phyloP scores from a whole-genome alignment of 768 basidiomycete species.

The Dacryopinax spathularia region DNA sequence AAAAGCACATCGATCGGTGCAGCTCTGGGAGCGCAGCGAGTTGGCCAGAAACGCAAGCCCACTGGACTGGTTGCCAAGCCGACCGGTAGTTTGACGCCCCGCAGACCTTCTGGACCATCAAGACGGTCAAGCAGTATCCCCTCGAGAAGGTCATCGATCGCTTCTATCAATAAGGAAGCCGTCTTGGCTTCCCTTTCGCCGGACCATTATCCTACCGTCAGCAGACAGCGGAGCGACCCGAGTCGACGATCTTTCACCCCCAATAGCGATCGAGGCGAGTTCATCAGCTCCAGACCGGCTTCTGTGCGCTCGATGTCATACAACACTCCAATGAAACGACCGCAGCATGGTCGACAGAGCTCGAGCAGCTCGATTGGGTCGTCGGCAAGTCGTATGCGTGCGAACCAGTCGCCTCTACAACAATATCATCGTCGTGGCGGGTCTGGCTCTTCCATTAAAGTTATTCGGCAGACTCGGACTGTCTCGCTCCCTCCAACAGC shows the following conservation, averaged over 20 bases:
- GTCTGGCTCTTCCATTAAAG: constrained; percentile 70
- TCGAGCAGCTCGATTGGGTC: constrained; percentile 67
- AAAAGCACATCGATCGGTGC: constrained; percentile 20
- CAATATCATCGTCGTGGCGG: constrained; percentile 63
- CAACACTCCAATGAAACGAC: constrained; percentile 11
- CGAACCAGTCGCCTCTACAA: constrained; percentile 67
- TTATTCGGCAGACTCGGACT: constrained; percentile 49
- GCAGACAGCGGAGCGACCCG: constrained; percentile 35
- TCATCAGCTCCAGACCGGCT: constrained; percentile 57
- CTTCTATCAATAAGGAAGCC: constrained; percentile 44
- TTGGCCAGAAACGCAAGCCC: constrained; percentile 37
- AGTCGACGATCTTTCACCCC: constrained; percentile 69
- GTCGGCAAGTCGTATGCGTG: constrained; percentile 27
- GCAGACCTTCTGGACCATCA: constrained; percentile 62
- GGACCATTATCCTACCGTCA: constrained; percentile 30
- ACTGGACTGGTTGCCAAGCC: constrained; percentile 21
- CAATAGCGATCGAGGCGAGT: constrained; percentile 69
- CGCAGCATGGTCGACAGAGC: constrained; percentile 51
- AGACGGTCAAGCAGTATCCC: constrained; percentile 84
- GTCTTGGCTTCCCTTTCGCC: constrained; percentile 21
- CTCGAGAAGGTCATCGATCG: constrained; percentile 54
- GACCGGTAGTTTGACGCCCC: constrained; percentile 26
- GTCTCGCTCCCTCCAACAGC: constrained; percentile 28
- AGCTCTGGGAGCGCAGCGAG: constrained; percentile 22
- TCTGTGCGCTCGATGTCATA: constrained; percentile 55